Evolutionary conservation across 2,329 filamentous ascomycete genomes (phyloP), one percentile per base, ranked within the genome.

Genomic region (Fusarium sp.): DNA sequence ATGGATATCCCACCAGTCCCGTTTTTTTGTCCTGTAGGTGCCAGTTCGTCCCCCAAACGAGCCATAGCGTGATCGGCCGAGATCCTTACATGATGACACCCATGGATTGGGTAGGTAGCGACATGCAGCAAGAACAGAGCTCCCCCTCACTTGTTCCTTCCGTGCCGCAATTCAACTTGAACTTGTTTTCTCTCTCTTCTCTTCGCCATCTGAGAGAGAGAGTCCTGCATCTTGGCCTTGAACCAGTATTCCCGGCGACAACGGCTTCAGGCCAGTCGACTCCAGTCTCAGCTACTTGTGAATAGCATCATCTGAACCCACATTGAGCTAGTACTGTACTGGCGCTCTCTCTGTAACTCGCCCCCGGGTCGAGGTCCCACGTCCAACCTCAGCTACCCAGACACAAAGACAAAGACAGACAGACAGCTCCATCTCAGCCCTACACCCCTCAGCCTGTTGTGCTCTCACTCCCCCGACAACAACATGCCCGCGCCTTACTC

Each of bases 401-500:
- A 23, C 23, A 23, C 23, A 23, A 23, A 23, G 23, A 23, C 23
- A 23, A 23, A 23, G 23, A 23, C 23, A 23, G 23, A 23, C 23
- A 43, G 16, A 43, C n/a, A 37, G 16, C 31, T 48, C n/a, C 15
- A 16, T 27, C 16, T 53, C 57, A 60, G 55, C 66, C 60, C 58
- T 69, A 68, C 64, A 65, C 54, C 12, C 50, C 47, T 36, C 46
- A 52, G 48, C 27, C 46, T 31, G 23, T 5, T 23, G 23, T 23
- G 13, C 36, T 39, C 47, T 27, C 34, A 30, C 23, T 41, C 23
- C 47, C 37, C 36, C 55, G 30, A 28, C 43, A 47, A 43, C 52
- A 39, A 43, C 36, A 86, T 86, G 84, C 77, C 83, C 55, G 75
- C 76, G 31, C 82, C 82, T n/a, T 84, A 85, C 76, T 82, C 84